Base-by-base conservation (phyloP, 495 filamentous ascomycete species). In the Immersiella caudata region DNA sequence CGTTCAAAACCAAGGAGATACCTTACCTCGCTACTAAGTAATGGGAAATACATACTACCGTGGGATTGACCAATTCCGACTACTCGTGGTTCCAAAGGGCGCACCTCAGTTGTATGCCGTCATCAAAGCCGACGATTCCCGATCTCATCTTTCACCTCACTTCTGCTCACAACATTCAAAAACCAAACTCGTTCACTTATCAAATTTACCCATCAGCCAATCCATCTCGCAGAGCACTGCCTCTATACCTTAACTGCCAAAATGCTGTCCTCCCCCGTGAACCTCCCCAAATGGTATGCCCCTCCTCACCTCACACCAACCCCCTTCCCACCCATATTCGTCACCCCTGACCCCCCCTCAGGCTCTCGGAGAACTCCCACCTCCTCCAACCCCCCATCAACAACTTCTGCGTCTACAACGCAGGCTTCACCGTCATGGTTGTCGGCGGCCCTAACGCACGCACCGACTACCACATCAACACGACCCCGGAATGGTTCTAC, bases 391-490 rank as follows among this genome's bases (percentile, higher is more conserved):
- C 95, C 1, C 95, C 95, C 2, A 90, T 99, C 73, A 97, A 97
- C 78, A 99, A 98, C 79, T 96, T 94, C 79, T 96, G 93, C 79
- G 92, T 99, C 67, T 95, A 97, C 80, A 89, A 97, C 73, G 83
- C 88, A 40, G 83, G 87, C 67, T 84, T 93, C 36, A 93, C 90
- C 25, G 90, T 94, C 64, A 93, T 93, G 89, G 89, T 99, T 69
- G 94, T 99, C 64, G 95, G 95, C 72, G 96, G 95, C 16, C 95
- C 95, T 64, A 99, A 99, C 78, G 92, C 92, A 18, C 89, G 95
- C 68, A 97, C 93, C 60, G 96, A 98, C 84, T 99, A 97, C 82
- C 95, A 98, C 84, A 96, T 99, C 83, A 99, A 99, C 82, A 82
- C 88, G 60, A 99, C 95, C 0, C 88, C 95, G 7, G 95, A 99